phyloP scores from a whole-genome alignment of 1,284 basidiomycete species.

The Rhodotorula sp. region DNA sequence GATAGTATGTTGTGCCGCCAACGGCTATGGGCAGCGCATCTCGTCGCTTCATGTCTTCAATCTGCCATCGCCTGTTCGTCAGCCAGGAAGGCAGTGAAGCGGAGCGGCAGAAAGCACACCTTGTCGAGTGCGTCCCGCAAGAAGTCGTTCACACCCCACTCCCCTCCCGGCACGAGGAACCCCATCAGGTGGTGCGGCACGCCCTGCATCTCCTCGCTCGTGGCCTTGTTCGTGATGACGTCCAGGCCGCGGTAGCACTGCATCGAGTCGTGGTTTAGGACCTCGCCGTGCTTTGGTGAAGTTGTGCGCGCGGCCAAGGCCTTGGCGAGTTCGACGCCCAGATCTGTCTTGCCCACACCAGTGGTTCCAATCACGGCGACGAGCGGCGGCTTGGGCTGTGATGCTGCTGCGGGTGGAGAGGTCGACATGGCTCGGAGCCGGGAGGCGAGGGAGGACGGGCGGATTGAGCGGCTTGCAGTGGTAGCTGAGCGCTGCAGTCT shows the following conservation, averaged over 20 bases:
- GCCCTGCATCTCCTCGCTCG: slow-evolving; percentile 71
- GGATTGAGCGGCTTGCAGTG: not conserved
- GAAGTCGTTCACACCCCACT: slow-evolving; percentile 64
- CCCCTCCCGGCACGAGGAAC: slow-evolving; percentile 78
- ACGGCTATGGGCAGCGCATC: slow-evolving; percentile 80
- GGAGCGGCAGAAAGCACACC: slow-evolving; percentile 11
- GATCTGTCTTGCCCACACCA: slow-evolving; percentile 93
- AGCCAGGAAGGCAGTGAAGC: fast-evolving
- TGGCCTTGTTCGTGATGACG: slow-evolving; percentile 93
- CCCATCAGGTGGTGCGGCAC: slow-evolving; percentile 87
- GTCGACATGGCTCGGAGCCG: not conserved
- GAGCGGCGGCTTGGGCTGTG: slow-evolving; percentile 48
- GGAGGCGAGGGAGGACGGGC: not conserved
- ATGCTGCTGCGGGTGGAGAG: not conserved
- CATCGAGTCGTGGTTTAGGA: slow-evolving; percentile 98
- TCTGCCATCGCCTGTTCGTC: slow-evolving; percentile 60
- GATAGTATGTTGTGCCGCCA: slow-evolving; percentile 96
- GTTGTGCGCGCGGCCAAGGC: slow-evolving; percentile 50
- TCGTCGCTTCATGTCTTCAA: slow-evolving; percentile 65
- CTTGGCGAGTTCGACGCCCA: slow-evolving; percentile 83
- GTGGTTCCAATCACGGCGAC: slow-evolving; percentile 91
- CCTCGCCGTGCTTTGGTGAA: slow-evolving; percentile 51
- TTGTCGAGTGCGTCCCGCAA: slow-evolving; percentile 48
- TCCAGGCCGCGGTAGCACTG: slow-evolving; percentile 94
- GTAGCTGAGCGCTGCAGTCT: not conserved